phyloP scores from a whole-genome alignment of 2,329 filamentous ascomycete species.

The Rugonectria rugulosa region DNA sequence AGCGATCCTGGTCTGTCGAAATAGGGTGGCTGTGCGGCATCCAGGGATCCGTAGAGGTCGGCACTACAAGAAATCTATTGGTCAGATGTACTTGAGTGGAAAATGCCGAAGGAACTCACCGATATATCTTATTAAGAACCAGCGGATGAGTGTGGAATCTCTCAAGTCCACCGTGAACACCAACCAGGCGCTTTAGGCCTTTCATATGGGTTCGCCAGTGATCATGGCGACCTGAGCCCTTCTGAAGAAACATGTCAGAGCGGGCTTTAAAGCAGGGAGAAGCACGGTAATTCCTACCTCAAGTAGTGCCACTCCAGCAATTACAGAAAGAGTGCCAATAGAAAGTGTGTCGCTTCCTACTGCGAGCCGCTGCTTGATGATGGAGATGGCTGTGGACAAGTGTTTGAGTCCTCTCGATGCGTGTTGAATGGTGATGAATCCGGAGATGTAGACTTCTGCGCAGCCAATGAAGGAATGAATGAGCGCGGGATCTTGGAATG shows the following conservation, averaged over 20 bases:
- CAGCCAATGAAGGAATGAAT: neutral
- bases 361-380: neutral
- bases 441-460: neutral
- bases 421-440: neutral
- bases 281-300: neutral
- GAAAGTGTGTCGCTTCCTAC: neutral
- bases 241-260: neutral
- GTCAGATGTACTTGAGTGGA: neutral
- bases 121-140: slow-evolving; percentile 4
- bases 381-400: neutral
- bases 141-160: neutral
- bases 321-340: neutral
- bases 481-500: neutral
- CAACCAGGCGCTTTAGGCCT: slow-evolving; percentile 1
- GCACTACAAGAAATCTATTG: neutral
- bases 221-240: slow-evolving; percentile 1
- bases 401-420: neutral
- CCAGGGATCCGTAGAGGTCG: slow-evolving; percentile 3
- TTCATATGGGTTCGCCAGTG: slow-evolving; percentile 6
- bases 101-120: neutral
- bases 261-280: no score
- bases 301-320: neutral
- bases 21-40: neutral
- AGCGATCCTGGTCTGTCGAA: neutral
- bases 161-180: neutral